Evolutionary conservation across 179 eudicot genomes (phyloP).

Genomic region (Amaranthus tricolor): DNA sequence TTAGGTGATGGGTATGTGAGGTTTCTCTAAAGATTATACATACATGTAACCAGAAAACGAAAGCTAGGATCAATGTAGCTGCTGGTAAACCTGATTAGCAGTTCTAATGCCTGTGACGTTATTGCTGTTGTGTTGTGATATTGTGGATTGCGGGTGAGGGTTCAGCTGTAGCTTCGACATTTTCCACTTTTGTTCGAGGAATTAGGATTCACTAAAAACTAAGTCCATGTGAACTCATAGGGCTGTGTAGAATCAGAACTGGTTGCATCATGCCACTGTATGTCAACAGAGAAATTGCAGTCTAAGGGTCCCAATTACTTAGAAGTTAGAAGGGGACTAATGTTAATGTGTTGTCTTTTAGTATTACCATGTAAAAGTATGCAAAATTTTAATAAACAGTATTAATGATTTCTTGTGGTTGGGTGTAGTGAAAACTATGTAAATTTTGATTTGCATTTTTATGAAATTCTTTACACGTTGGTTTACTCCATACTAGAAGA

Average conservation of each 20-base stretch:
- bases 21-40: constrained; percentile 2
- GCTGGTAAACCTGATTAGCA: constrained; percentile 10
- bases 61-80: constrained; percentile 5
- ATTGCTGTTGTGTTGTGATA: not conserved
- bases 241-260: not conserved
- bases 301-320: not conserved
- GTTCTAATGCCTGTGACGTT: not conserved
- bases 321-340: not conserved
- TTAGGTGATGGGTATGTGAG: not conserved
- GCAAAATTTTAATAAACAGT: not conserved
- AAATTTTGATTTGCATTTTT: not conserved
- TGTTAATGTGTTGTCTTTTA: not conserved
- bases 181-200: not conserved
- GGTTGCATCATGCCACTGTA: constrained; percentile 6
- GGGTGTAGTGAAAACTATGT: not conserved
- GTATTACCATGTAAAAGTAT: not conserved
- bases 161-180: constrained; percentile 6
- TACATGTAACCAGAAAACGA: constrained; percentile 5
- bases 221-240: not conserved
- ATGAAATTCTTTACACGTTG: too few species aligned
- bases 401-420: not conserved
- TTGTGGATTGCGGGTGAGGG: not conserved
- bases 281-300: not conserved
- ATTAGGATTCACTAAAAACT: not conserved
- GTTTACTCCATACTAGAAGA: too few species aligned